Evolutionary conservation across 2,329 filamentous ascomycete species (phyloP), one percentile per base, ranked within the genome.

Genomic region (Aspergillus neoniger): DNA sequence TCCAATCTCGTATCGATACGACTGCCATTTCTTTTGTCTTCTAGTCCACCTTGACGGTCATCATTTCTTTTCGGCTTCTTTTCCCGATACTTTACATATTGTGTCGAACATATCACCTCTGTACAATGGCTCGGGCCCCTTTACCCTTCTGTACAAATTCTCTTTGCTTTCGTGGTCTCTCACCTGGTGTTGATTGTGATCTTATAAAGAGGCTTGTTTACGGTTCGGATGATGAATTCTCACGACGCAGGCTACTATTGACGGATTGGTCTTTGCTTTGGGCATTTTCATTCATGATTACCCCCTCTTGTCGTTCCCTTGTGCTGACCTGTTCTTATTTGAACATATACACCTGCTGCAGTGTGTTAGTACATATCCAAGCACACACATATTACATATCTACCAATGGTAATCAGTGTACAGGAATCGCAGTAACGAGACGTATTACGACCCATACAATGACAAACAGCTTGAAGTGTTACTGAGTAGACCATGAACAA

Each of bases 201-300:
- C 47, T 58, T 14, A 23, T 30, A 23, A 51, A 49, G 17, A 52
- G 47, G 14, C 58, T 55, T 41, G 30, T 48, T 59, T 25, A 65
- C 47, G 63, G 50, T 58, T 64, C 25, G 66, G 53, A 60, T 66
- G 63, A 67, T 64, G 64, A 67, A 58, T 48, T 59, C 38, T 62
- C 55, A 59, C 44, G 64, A 67, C 59, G 62, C 58, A 62, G 62
- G 58, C 60, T 64, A 59, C 44, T 36, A 36, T 36, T 49, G 58
- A 60, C 56, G 55, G 53, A 50, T 54, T 55, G 41, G 36, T 60
- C 48, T 58, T 60, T 57, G 48, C 32, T 58, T 59, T 25, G 39
- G 43, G 43, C 47, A 32, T 19, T 54, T 39, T 28, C 38, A 49
- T 55, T 59, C n/a, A 56, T 60, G 52, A 47, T 57, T 49, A 32